Base-by-base conservation (phyloP, 164 flowering plant species). In the Stephania yunnanensis region DNA sequence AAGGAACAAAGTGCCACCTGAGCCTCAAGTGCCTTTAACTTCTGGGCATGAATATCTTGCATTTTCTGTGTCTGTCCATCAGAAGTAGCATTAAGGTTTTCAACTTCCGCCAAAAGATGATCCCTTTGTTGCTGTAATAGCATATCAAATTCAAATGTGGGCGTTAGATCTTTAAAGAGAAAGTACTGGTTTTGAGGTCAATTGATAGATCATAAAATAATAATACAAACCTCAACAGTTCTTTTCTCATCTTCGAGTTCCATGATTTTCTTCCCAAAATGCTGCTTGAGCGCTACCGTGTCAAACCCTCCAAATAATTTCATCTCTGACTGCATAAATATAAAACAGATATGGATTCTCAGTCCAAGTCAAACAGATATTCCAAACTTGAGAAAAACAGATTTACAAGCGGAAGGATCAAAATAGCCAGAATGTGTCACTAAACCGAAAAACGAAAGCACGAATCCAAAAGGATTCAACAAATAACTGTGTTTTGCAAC, bases 191-290 rank as follows among this genome's bases (percentile, higher is more conserved):
- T 58, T 31, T 2, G 25, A 69, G 46, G 7, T 44, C 66, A 29
- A 44, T 8, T 55, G 53, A 55, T 50, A 53, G 44, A 75, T 55
- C 45, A 55, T 50, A 53, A 31, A 75, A 74, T 19, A 46, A 75
- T 78, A 68, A 74, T 22, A 65, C 15, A 71, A 70, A 95, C 99
- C 99, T 94, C 93, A 64, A 94, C 95, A 73, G 84, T 76, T 82
- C 88, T 86, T 79, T 94, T 96, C 82, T 96, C 99, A 78, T 94
- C 97, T 83, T 96, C 99, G 73, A 96, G 87, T 80, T 96, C 99
- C 90, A 83, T 76, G 15, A 96, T 81, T 79, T 96, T 96, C 88
- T 89, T 94, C 70, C 98, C 97, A 85, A 93, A 96, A 79, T 96
- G 99, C 77, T 94, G 99, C 86, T 96, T 96, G 77, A 96, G 97